phyloP scores from a whole-genome alignment of 73 alveolate genomes.

The Paramecium pentaurelia region DNA sequence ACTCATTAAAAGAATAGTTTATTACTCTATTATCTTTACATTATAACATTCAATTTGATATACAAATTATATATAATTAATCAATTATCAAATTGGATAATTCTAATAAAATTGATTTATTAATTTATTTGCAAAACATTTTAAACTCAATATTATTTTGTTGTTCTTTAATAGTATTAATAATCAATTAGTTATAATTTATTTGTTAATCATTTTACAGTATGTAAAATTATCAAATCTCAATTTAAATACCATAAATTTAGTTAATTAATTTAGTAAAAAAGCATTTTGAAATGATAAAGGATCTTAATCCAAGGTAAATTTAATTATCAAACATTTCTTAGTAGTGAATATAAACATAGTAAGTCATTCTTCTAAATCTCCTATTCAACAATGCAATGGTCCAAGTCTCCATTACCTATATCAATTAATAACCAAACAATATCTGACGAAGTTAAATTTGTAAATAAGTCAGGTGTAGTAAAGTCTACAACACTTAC shows the following conservation, averaged over 20 bases:
- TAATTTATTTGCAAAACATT: background rate
- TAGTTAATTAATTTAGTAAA: background rate
- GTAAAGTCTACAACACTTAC: background rate
- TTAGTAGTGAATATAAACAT: background rate
- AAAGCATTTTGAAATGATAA: background rate
- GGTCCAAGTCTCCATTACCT: background rate
- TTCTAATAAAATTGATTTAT: background rate
- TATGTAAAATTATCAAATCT: background rate
- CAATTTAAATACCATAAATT: background rate
- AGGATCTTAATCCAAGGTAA: slow-evolving; percentile 7
- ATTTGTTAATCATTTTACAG: background rate
- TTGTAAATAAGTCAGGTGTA: background rate
- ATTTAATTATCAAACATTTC: background rate
- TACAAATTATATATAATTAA: background rate
- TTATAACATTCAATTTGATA: background rate
- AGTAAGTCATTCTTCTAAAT: background rate
- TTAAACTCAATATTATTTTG: background rate
- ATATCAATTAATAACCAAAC: background rate
- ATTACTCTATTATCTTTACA: background rate
- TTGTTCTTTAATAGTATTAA: background rate
- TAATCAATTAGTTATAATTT: background rate
- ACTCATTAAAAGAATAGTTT: background rate
- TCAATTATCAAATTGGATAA: background rate
- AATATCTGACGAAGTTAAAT: background rate
- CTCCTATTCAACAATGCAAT: background rate